Evolutionary conservation across 2,329 filamentous ascomycete genomes (phyloP).

Genomic region (Claviceps fusiformis): DNA sequence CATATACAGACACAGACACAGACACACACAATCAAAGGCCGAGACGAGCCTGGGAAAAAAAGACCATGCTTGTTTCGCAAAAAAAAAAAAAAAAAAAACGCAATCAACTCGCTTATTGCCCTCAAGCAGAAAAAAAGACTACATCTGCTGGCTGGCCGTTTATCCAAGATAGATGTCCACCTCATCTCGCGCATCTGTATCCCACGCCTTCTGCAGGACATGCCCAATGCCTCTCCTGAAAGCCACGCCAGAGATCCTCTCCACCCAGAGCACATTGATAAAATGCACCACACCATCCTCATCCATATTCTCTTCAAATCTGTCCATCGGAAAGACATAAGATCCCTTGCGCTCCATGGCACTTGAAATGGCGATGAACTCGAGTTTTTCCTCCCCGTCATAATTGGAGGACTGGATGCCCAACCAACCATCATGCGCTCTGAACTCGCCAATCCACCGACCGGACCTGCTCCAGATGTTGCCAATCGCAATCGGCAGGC

Average conservation of each 20-base stretch:
- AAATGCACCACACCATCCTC: slow-evolving; percentile 29
- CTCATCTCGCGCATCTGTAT: slow-evolving; percentile 25
- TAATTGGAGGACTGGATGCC: slow-evolving; percentile 33
- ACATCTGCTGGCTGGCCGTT: not conserved
- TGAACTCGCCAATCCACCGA: slow-evolving; percentile 28
- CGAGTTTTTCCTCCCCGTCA: slow-evolving; percentile 28
- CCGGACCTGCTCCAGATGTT: slow-evolving; percentile 25
- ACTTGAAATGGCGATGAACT: slow-evolving; percentile 29
- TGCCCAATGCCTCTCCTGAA: slow-evolving; percentile 30
- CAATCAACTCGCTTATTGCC: not conserved
- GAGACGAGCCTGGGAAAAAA: not conserved
- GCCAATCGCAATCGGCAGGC: slow-evolving; percentile 28
- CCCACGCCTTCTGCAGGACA: slow-evolving; percentile 27
- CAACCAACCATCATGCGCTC: slow-evolving; percentile 31
- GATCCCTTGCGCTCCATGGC: slow-evolving; percentile 28
- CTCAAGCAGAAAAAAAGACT: not conserved
- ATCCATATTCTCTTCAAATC: slow-evolving; percentile 27
- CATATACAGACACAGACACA: no score
- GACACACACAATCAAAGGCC: not conserved
- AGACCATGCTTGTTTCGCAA: not conserved
- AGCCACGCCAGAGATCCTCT: slow-evolving; percentile 28
- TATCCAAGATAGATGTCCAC: slow-evolving; percentile 28
- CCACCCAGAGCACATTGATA: slow-evolving; percentile 33
- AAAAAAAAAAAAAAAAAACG: not conserved
- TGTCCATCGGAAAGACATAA: slow-evolving; percentile 24